Base-by-base conservation (phyloP, 1,284 basidiomycete genomes). In the Cystobasidium pallidum region DNA sequence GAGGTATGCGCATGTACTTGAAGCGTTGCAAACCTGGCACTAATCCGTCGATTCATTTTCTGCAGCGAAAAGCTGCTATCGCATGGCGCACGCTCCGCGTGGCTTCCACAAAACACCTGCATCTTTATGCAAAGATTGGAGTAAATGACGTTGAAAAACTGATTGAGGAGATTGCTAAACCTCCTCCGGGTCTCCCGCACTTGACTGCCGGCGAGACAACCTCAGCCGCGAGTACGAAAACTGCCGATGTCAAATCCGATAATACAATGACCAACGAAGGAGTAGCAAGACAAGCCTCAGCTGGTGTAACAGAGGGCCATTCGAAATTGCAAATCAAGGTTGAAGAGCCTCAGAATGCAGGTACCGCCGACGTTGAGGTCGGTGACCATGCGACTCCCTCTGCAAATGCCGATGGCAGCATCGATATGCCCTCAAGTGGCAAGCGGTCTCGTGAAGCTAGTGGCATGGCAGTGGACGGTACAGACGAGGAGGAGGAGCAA, bases 1-100 rank as follows among this genome's bases (percentile, higher is more conserved):
- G 52, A 54, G 21, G 54, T 58, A 19, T 24, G 65, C 7, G 58
- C 11, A 19, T 21, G 17, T 43, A 11, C 47, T 43, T 43, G 17
- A n/a, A 15, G 10, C 24, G 49, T 26, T 15, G 34, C 3, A 21
- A 15, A 8, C 39, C 45, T 26, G 19, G 11, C 3, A 30, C 62
- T 36, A 6, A 51, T 32, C 45, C 10, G 8, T 47, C 41, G 17
- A 19, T n/a, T n/a, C n/a, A 24, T 49, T 2, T 41, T 43, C 13
- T 19, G 10, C 24, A 70, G 66, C 57, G 55, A 6, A 61, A 68
- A 26, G 63, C 45, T 2, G 43, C 78, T 0, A 57, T 77, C 2
- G 63, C 75, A 4, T 78, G 77, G 76, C 71, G 76, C 8, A 73
- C 72, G 1, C 64, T 77, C 19, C 70, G 77, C 2, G 15, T 73